Conservation (phyloP, 306 rosid species). For the Fragaria vesca region DNA sequence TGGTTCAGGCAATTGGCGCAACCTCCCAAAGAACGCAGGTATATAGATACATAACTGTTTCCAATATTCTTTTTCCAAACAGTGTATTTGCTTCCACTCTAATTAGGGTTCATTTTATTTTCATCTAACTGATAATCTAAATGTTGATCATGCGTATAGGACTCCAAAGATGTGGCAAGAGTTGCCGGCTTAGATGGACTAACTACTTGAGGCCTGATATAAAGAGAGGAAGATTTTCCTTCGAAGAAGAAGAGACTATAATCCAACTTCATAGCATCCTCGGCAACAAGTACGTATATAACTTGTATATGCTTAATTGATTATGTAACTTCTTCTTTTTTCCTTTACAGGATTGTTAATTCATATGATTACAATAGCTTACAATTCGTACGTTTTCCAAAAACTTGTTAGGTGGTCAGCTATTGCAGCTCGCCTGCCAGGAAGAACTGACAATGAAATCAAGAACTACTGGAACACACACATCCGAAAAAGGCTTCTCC, state of each 20-base stretch:
- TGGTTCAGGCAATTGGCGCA: constrained; percentile 86
- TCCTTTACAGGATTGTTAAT: background rate
- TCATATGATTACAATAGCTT: background rate
- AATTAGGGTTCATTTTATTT: background rate
- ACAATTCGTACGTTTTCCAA: background rate
- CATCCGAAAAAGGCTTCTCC: constrained; percentile 71
- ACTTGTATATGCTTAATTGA: background rate
- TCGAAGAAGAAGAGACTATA: constrained; percentile 92
- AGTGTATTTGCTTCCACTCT: background rate
- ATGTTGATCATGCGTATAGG: constrained; percentile 34
- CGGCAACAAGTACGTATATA: constrained; percentile 77
- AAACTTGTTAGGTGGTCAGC: constrained; percentile 72
- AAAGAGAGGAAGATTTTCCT: constrained; percentile 89
- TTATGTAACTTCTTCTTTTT: background rate
- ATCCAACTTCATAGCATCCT: constrained; percentile 78
- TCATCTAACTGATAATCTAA: background rate
- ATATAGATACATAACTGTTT: background rate
- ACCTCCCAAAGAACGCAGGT: constrained; percentile 92
- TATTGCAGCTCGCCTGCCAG: constrained; percentile 82
- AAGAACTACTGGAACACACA: constrained; percentile 96
- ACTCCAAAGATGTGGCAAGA: constrained; percentile 87
- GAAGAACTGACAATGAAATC: constrained; percentile 91
- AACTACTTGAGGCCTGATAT: constrained; percentile 92
- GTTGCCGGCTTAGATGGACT: constrained; percentile 96
- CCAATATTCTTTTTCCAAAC: background rate